phyloP scores from a whole-genome alignment of 169 alveolate genomes.

The Theileria equi region DNA sequence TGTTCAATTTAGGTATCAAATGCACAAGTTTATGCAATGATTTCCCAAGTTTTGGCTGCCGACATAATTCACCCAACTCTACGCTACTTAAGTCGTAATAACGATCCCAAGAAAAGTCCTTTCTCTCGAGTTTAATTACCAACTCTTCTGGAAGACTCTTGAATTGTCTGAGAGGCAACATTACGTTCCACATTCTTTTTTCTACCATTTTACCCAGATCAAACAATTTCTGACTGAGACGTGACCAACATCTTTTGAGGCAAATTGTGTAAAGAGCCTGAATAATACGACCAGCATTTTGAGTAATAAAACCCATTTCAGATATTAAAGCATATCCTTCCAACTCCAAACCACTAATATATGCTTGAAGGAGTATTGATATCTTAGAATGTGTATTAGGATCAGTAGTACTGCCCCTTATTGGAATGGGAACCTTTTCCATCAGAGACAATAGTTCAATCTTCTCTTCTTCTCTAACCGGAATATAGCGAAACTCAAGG shows the following conservation, averaged over 20 bases:
- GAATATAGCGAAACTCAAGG: conserved; percentile 94
- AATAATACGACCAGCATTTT: conserved; percentile 97
- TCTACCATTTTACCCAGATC: conserved; percentile 96
- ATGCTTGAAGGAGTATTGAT: conserved; percentile 93
- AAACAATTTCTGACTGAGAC: conserved; percentile 86
- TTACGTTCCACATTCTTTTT: conserved; percentile 95
- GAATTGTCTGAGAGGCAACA: conserved; percentile 99
- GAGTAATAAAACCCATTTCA: conserved; percentile 97
- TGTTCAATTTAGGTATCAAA: conserved; percentile 90
- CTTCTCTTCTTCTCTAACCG: conserved; percentile 97
- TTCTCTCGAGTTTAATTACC: conserved; percentile 91
- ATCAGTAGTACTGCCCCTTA: conserved; percentile 83
- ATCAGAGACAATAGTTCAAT: conserved; percentile 89
- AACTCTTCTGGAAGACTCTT: conserved; percentile 90
- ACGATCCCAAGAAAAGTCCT: conserved; percentile 94
- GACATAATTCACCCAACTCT: conserved; percentile 91
- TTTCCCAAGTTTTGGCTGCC: conserved; percentile 87
- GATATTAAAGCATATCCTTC: conserved; percentile 96
- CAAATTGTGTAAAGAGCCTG: conserved; percentile 97
- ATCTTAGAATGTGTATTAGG: conserved; percentile 85
- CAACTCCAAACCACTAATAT: conserved; percentile 92
- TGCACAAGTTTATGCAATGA: conserved; percentile 86
- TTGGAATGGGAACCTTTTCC: conserved; percentile 92
- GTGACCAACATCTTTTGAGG: conserved; percentile 92
- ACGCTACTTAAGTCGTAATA: conserved; percentile 90